These are phyloP conservation scores for Wickerhamiella sergipiensis DNA, from an alignment of 805 yeast species.

Conservation along the genomic window DNA sequence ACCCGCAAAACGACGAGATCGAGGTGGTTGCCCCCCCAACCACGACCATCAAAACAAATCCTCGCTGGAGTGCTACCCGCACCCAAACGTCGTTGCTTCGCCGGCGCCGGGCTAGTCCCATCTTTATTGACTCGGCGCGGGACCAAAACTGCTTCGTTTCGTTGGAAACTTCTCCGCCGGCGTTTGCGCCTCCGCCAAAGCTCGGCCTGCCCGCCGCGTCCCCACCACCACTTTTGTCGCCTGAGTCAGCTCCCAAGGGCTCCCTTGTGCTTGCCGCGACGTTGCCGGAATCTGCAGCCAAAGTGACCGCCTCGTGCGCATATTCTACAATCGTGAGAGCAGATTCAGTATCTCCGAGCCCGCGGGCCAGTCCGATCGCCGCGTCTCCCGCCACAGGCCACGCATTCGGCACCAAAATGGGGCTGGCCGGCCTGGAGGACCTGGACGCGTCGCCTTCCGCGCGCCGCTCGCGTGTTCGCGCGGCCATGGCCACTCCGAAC, in stretches of 20 bases:
- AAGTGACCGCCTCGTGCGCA: neutral
- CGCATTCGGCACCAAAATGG: neutral
- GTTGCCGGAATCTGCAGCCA: neutral
- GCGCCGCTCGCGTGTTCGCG: neutral
- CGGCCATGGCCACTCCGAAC: neutral
- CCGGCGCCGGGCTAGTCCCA: neutral
- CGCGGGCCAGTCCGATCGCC: neutral
- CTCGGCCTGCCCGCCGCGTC: neutral
- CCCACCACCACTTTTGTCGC: neutral
- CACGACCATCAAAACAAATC: neutral
- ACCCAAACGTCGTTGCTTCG: neutral
- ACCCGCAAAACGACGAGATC: too few species aligned
- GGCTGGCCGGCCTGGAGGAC: neutral
- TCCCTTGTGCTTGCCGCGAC: neutral
- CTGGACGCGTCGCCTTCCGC: conserved; percentile 1
- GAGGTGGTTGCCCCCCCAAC: neutral
- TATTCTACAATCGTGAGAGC: neutral
- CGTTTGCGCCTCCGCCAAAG: too few species aligned
- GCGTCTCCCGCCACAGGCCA: neutral
- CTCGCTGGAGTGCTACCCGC: too few species aligned
- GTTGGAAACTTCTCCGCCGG: neutral
- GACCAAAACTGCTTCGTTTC: neutral
- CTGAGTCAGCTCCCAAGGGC: neutral
- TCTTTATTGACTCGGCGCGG: neutral
- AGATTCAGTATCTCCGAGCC: neutral